These are phyloP conservation scores for Euphorbia pulcherrima DNA, from an alignment of 345 rosid species.

Conservation along the genomic window DNA sequence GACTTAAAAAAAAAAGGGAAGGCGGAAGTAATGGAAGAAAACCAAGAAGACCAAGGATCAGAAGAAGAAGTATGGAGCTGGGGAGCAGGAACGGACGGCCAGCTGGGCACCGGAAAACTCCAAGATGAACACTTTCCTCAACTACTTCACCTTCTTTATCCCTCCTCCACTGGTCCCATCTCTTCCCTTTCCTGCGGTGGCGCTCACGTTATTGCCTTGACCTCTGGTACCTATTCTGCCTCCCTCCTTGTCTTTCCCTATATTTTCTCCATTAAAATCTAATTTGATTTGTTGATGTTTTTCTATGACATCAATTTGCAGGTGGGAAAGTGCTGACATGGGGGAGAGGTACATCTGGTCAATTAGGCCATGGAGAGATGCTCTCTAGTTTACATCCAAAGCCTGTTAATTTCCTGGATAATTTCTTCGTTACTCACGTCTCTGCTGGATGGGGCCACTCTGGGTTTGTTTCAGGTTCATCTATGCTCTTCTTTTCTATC, in stretches of 20 bases:
- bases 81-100: slow-evolving; percentile 98
- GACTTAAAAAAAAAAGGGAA: too few relatives aligned
- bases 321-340: slow-evolving; percentile 71
- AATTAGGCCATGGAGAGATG: slow-evolving; percentile 75
- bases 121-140: slow-evolving; percentile 78
- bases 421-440: slow-evolving; percentile 39
- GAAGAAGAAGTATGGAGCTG: slow-evolving; percentile 61
- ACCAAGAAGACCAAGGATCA: too few relatives aligned
- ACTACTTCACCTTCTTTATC: slow-evolving; percentile 47
- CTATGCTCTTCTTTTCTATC: background rate
- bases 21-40: background rate
- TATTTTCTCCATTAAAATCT: background rate
- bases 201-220: slow-evolving; percentile 79
- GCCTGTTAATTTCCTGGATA: slow-evolving; percentile 36
- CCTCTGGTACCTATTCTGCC: slow-evolving; percentile 36
- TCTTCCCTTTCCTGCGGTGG: slow-evolving; percentile 84
- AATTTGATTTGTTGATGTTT: background rate
- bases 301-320: slow-evolving; percentile 15
- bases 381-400: slow-evolving; percentile 45
- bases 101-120: slow-evolving; percentile 62
- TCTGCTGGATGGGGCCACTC: slow-evolving; percentile 94
- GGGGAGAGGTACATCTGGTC: slow-evolving; percentile 96
- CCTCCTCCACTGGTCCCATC: slow-evolving; percentile 44
- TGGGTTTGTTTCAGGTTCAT: slow-evolving; percentile 78
- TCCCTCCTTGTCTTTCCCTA: background rate